Evolutionary conservation across 495 filamentous ascomycete species (phyloP).

Genomic region (Talaromyces trachyspermus): DNA sequence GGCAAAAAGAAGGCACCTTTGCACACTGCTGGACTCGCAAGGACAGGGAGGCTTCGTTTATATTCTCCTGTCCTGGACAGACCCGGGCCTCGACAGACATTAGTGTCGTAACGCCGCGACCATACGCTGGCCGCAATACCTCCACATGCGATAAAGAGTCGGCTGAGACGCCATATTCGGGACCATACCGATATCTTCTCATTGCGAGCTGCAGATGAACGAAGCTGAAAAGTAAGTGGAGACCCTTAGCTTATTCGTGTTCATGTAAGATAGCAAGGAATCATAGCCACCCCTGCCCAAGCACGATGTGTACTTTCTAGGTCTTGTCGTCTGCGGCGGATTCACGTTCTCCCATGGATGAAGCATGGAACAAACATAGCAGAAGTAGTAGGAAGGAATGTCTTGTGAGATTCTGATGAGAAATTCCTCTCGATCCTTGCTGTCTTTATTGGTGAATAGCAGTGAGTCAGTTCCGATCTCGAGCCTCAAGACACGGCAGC

Average conservation of each 20-base stretch:
- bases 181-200: slow-evolving; percentile 14
- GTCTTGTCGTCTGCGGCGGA: slow-evolving; percentile 8
- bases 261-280: slow-evolving; percentile 3
- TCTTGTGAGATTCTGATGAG: slow-evolving; percentile 8
- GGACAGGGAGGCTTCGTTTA: slow-evolving; percentile 3
- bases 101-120: slow-evolving; percentile 9
- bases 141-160: slow-evolving; percentile 12
- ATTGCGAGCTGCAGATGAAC: slow-evolving; percentile 16
- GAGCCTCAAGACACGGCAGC: neutral
- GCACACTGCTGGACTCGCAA: slow-evolving; percentile 16
- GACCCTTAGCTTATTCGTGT: neutral
- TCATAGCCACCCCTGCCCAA: slow-evolving; percentile 4
- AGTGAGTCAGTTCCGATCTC: neutral
- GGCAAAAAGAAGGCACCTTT: slow-evolving; percentile 5
- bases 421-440: neutral
- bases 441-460: neutral
- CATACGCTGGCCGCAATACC: slow-evolving; percentile 4
- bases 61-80: slow-evolving; percentile 6
- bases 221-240: slow-evolving; percentile 12
- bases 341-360: slow-evolving; percentile 10
- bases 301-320: neutral
- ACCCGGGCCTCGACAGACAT: slow-evolving; percentile 15
- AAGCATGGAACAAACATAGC: slow-evolving; percentile 13
- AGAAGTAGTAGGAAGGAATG: slow-evolving; percentile 13
- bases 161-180: slow-evolving; percentile 12